Base-by-base conservation (phyloP, 352 stramenopile genomes). In the Phytophthora capsici region DNA sequence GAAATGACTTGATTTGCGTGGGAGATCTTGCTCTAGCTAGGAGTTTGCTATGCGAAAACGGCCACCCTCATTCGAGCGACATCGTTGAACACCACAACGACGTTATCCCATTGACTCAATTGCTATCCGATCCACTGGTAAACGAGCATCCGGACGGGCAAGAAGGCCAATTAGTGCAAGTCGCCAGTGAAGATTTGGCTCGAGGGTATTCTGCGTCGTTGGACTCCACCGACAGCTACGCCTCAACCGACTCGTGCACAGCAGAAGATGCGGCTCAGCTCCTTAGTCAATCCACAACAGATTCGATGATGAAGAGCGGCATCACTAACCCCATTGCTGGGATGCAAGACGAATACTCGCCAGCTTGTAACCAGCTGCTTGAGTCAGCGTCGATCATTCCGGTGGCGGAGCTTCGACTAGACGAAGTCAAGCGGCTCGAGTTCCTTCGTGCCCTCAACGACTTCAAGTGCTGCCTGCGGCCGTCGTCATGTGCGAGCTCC, bases 381-480 rank as follows among this genome's bases (percentile, higher is more conserved):
- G 51, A 69, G 26, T 12, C 46, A 23, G 20, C 36, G 19, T 3
- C 46, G 6, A 38, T 13, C 38, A 36, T 50, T 43, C 22, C 54
- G 48, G 26, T 23, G 36, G 38, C 34, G 8, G 14, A 47, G 4
- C 46, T 54, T 43, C 65, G 30, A 22, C 38, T 68, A 13, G 50
- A 69, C 41, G 25, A 53, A 20, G 22, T 43, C 13, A 77, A 81
- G 41, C 74, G 78, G 19, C 41, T 65, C 12, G 78, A 86, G 62
- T 87, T 87, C 56, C 56, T 77, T 0, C 55, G 60, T 4, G 78
- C 80, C 6, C 54, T 89, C 19, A 50, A 66, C 53, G 75, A 84
- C 47, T 86, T 87, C 54, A 77, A 77, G 41, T 64, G 63, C 44
- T 89, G 70, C n/a, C 51, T 89, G n/a, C 66, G 45, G 2, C 62